Percentiles rank a stretch among this genome's conserved stretches.
Conservation (phyloP, 2,329 filamentous ascomycete species). For the Pseudogymnoascus sp. region DNA sequence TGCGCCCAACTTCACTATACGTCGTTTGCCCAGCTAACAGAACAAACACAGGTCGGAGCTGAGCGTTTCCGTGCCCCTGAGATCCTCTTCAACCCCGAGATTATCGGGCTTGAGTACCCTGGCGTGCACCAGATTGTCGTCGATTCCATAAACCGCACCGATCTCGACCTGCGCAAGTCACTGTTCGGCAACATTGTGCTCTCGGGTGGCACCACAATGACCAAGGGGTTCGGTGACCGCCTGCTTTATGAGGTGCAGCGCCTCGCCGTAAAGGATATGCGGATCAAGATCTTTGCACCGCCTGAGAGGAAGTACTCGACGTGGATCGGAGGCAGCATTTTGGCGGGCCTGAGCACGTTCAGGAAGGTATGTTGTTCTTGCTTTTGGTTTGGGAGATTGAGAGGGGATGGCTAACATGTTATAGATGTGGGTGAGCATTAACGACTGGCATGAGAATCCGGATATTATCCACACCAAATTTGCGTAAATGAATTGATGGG, state of each 20-base stretch:
- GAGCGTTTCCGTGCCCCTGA: slow-evolving; percentile 95
- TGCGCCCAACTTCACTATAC: slow-evolving; percentile 28
- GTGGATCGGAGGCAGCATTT: slow-evolving; percentile 96
- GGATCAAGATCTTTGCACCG: slow-evolving; percentile 97
- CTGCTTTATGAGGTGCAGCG: slow-evolving; percentile 86
- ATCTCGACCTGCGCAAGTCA: slow-evolving; percentile 89
- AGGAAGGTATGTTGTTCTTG: slow-evolving; percentile 64
- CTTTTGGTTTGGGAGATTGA: slow-evolving; percentile 12
- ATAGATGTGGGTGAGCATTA: slow-evolving; percentile 99
- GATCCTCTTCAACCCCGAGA: slow-evolving; percentile 94
- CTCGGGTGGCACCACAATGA: slow-evolving; percentile 90
- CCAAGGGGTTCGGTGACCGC: slow-evolving; percentile 92
- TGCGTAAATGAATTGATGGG: slow-evolving; percentile 45
- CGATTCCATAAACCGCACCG: slow-evolving; percentile 88
- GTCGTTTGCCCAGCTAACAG: neutral
- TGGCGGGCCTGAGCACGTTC: slow-evolving; percentile 94
- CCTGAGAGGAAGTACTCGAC: slow-evolving; percentile 98
- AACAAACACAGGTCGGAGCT: slow-evolving; percentile 60
- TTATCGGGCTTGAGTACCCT: slow-evolving; percentile 93
- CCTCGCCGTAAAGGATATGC: slow-evolving; percentile 96
- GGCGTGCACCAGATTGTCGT: slow-evolving; percentile 97
- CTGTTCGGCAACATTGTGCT: slow-evolving; percentile 96
- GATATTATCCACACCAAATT: slow-evolving; percentile 99
- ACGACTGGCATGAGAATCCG: slow-evolving; percentile 99
- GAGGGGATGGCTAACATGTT: slow-evolving; percentile 15